Evolutionary conservation across 176 grass and related monocot species (phyloP).

Genomic region (Rhipidocladum racemiflorum): DNA sequence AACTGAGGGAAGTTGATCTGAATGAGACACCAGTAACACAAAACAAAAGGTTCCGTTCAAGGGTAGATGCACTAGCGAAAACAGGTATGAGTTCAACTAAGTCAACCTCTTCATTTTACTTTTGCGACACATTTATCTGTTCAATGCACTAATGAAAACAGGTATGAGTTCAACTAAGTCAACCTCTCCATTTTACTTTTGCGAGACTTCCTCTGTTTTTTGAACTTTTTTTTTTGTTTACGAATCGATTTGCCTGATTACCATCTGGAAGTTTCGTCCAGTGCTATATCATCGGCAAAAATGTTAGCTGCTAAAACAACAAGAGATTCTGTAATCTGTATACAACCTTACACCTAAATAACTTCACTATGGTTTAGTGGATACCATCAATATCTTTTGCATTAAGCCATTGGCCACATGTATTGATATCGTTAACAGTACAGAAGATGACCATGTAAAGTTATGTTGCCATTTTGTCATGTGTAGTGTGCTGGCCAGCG

Average conservation of each 20-base stretch:
- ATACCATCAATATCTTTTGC: background rate
- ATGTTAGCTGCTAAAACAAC: background rate
- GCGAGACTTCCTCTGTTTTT: too few species aligned
- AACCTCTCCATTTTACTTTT: too few species aligned
- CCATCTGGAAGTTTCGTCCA: background rate
- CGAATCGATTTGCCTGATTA: constrained; percentile 12
- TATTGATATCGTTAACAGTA: too few species aligned
- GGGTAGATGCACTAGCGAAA: constrained; percentile 75
- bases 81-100: constrained; percentile 52
- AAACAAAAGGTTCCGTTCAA: constrained; percentile 78
- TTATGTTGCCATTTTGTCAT: background rate
- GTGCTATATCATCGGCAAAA: background rate
- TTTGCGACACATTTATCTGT: background rate
- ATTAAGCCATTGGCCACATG: background rate
- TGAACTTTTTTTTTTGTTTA: background rate
- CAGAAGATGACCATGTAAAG: background rate
- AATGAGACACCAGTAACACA: constrained; percentile 82
- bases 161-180: too few species aligned
- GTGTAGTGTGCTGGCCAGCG: background rate
- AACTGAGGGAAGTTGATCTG: constrained; percentile 86
- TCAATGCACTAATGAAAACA: too few species aligned
- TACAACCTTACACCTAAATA: background rate
- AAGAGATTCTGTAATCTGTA: background rate
- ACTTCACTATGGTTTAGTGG: background rate
- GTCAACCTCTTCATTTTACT: background rate